Percentiles rank a stretch among this genome's conserved stretches.
phyloP scores from a whole-genome alignment of 2,329 filamentous ascomycete genomes.

The Graphiopsis chlorocephala region DNA sequence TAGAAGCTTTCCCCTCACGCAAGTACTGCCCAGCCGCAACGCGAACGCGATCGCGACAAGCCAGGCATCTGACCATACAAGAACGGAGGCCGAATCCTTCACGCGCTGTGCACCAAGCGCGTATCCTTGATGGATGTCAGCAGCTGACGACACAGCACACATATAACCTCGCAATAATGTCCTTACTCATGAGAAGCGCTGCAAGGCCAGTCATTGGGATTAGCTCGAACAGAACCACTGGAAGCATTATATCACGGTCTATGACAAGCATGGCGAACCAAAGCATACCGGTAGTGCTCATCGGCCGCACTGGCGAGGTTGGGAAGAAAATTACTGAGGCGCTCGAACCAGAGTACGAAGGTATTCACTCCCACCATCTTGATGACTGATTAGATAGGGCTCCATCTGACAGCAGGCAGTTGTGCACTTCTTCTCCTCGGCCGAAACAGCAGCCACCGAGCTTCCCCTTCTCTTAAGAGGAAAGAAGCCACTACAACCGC shows the following conservation, averaged over 20 bases:
- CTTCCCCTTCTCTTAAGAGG: neutral
- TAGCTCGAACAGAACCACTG: neutral
- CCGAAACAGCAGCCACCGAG: neutral
- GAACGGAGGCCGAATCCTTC: neutral
- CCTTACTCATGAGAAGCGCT: neutral
- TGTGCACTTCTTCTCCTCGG: neutral
- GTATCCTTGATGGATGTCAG: neutral
- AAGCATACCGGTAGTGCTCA: neutral
- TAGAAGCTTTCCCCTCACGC: neutral
- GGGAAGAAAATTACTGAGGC: neutral
- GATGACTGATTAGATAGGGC: neutral
- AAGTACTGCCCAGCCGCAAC: neutral
- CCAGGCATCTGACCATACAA: neutral
- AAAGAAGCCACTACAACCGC: neutral
- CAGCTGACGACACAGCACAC: neutral
- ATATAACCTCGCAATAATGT: neutral
- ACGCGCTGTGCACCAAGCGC: neutral
- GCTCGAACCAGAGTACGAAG: neutral
- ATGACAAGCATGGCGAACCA: neutral
- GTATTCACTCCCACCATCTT: neutral
- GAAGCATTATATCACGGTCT: neutral
- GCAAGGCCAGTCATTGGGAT: neutral
- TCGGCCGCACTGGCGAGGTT: neutral
- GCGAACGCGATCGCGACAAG: neutral
- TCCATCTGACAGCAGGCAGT: neutral